Percentiles rank a stretch among this genome's conserved stretches.
These are phyloP conservation scores for Ailanthus altissimus DNA, from an alignment of 345 rosid species.

Conservation along the genomic window DNA sequence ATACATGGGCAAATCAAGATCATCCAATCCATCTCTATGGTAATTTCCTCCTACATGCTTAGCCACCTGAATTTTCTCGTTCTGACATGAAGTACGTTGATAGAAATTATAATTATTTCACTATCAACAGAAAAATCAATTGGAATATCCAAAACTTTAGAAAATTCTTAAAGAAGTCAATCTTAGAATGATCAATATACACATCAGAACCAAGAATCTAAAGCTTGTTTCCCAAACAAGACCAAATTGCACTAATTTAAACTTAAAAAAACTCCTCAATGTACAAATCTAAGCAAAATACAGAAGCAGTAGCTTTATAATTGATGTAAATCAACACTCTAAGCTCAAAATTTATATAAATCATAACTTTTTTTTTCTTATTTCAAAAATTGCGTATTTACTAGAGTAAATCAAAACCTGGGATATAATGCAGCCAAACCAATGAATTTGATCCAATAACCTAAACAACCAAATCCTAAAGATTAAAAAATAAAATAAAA, in stretches of 20 bases:
- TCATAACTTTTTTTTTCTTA: too few species aligned
- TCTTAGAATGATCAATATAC: not conserved
- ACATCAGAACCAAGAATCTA: slow-evolving; percentile 13
- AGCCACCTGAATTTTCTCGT: slow-evolving; percentile 77
- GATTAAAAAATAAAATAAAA: too few species aligned
- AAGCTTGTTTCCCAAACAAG: slow-evolving; percentile 3
- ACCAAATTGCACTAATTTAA: slow-evolving; percentile 9
- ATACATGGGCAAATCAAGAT: slow-evolving; percentile 90
- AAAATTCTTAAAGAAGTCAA: slow-evolving; percentile 14
- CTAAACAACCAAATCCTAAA: not conserved
- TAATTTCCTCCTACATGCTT: slow-evolving; percentile 73
- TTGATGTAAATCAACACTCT: not conserved
- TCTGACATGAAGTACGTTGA: slow-evolving; percentile 36
- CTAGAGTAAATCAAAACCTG: not conserved
- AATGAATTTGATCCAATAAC: slow-evolving; percentile 5
- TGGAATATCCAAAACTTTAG: slow-evolving; percentile 17
- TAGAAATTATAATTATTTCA: slow-evolving; percentile 11
- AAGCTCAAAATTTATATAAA: not conserved
- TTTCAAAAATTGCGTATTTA: not conserved
- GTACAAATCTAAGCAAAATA: slow-evolving; percentile 2
- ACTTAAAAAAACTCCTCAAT: not conserved
- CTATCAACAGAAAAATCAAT: not conserved
- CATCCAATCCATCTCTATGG: slow-evolving; percentile 70
- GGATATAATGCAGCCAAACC: not conserved
- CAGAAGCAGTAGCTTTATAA: not conserved